Conservation (phyloP, 306 rosid species). For the Rubus idaeus region DNA sequence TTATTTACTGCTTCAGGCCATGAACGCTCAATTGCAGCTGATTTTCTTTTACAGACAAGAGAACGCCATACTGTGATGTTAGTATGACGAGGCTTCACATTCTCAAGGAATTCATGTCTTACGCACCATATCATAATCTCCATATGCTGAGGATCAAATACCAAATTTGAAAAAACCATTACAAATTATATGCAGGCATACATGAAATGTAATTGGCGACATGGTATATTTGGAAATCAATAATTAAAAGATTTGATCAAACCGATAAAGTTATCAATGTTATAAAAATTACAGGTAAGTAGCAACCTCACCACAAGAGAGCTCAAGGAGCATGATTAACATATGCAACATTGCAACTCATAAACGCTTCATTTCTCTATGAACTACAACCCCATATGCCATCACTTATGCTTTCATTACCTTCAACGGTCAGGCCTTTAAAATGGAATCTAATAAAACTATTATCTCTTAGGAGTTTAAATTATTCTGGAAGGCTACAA, state of each 20-base stretch:
- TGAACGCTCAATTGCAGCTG: conserved; percentile 73
- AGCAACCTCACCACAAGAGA: neutral
- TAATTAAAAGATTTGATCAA: neutral
- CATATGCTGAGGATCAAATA: conserved; percentile 71
- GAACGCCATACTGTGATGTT: conserved; percentile 63
- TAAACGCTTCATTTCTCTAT: neutral
- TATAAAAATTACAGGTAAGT: neutral
- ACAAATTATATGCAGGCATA: conserved; percentile 11
- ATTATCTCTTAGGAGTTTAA: neutral
- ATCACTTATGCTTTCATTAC: neutral
- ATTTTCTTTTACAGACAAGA: conserved; percentile 63
- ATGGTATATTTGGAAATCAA: neutral
- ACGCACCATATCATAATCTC: conserved; percentile 86
- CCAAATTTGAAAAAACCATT: neutral
- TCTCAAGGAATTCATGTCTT: conserved; percentile 72
- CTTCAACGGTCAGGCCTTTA: neutral
- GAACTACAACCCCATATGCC: neutral
- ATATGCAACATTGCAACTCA: neutral
- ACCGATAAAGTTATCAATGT: neutral
- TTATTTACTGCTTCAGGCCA: conserved; percentile 87
- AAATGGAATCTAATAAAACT: neutral
- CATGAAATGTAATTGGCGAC: neutral
- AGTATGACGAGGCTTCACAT: conserved; percentile 48
- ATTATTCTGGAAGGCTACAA: neutral
- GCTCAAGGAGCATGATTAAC: neutral